Percentiles rank a stretch among this genome's conserved stretches.
phyloP scores from a whole-genome alignment of 176 grass and related monocot species.

The Luzula sylvatica region DNA sequence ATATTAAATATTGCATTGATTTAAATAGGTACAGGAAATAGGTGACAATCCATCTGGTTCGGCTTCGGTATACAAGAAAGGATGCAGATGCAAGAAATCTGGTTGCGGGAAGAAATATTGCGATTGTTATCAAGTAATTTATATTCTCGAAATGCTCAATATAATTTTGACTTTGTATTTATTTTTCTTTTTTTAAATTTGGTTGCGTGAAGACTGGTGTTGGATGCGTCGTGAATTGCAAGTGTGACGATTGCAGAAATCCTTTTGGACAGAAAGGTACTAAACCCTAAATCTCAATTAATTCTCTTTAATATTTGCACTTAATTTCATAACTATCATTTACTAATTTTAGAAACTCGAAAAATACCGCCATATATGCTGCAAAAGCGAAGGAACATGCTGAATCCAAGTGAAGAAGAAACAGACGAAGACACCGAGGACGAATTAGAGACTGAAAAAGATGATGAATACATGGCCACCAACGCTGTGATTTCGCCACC shows the following conservation, averaged over 20 bases:
- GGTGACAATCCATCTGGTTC: conserved; percentile 10
- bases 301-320: background rate
- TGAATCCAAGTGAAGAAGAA: conserved; percentile 10
- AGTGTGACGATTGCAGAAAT: conserved; percentile 23
- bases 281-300: conserved; percentile 1
- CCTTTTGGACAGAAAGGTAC: conserved; percentile 23
- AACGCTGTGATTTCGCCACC: conserved; percentile 17
- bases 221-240: conserved; percentile 18
- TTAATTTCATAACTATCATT: background rate
- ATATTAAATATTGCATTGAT: conserved; percentile 1
- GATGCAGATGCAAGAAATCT: conserved; percentile 25
- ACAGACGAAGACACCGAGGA: conserved; percentile 16
- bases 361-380: background rate
- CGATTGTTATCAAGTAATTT: conserved; percentile 19
- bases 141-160: background rate
- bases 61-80: background rate
- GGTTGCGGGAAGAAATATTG: conserved; percentile 22
- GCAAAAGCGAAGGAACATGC: conserved; percentile 1
- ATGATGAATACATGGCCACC: background rate
- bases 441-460: conserved; percentile 13
- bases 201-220: conserved; percentile 14
- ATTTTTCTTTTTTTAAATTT: background rate
- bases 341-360: background rate
- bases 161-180: conserved; percentile 3
- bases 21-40: conserved; percentile 6